These are phyloP conservation scores for Tetracladium marchalianum DNA, from an alignment of 495 filamentous ascomycete genomes.

Conservation along the genomic window DNA sequence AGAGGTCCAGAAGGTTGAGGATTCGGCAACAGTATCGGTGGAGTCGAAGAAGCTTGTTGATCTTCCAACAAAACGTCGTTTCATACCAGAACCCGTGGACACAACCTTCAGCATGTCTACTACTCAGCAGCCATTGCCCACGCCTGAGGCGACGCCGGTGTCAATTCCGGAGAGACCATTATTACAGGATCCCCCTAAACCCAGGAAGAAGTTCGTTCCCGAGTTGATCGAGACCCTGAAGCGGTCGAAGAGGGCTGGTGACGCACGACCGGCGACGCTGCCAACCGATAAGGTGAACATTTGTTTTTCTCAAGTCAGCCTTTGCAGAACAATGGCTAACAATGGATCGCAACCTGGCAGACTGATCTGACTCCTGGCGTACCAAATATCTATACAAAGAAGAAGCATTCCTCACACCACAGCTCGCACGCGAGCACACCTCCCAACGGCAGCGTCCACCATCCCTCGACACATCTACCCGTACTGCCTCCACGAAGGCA, in stretches of 20 bases:
- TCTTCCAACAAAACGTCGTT: conserved; percentile 31
- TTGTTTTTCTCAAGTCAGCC: conserved; percentile 2
- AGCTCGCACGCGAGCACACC: neutral
- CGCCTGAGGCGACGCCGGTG: conserved; percentile 36
- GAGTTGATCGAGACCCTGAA: conserved; percentile 61
- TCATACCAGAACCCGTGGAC: conserved; percentile 51
- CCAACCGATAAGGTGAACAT: conserved; percentile 34
- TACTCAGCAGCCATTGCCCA: conserved; percentile 33
- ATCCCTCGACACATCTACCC: conserved; percentile 2
- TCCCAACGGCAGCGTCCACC: neutral
- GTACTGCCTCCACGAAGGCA: conserved; percentile 20
- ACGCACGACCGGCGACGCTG: conserved; percentile 37
- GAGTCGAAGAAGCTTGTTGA: conserved; percentile 11
- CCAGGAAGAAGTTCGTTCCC: conserved; percentile 44
- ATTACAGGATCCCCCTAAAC: conserved; percentile 18
- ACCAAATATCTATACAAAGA: conserved; percentile 43
- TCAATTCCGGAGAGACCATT: conserved; percentile 11
- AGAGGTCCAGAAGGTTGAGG: neutral
- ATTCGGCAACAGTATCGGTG: neutral
- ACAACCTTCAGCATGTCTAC: conserved; percentile 39
- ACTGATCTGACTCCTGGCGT: conserved; percentile 49
- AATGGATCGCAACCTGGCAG: conserved; percentile 1
- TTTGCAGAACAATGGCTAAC: conserved; percentile 2
- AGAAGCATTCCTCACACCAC: conserved; percentile 21
- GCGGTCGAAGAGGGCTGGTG: conserved; percentile 41